Conservation (phyloP, 495 filamentous ascomycete genomes). For the Aspergillus mulundensis region DNA sequence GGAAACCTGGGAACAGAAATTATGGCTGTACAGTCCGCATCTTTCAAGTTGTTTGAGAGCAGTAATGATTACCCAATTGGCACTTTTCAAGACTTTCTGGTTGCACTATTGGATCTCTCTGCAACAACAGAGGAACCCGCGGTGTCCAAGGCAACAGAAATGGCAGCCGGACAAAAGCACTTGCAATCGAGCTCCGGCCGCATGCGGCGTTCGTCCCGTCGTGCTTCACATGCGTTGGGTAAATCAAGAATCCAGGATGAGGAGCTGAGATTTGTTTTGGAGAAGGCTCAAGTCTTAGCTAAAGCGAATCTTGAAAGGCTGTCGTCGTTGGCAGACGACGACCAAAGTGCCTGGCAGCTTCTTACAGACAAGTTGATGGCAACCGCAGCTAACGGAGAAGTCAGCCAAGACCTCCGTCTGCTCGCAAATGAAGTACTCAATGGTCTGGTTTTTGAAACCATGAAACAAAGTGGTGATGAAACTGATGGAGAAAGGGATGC, state of each 20-base stretch:
- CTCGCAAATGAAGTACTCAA: conserved; percentile 72
- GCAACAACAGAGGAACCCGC: conserved; percentile 33
- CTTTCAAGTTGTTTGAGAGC: conserved; percentile 81
- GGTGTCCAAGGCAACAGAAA: conserved; percentile 27
- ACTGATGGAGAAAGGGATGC: conserved; percentile 33
- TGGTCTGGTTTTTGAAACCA: conserved; percentile 57
- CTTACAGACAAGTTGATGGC: conserved; percentile 66
- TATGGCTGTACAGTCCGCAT: conserved; percentile 83
- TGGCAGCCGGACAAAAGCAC: conserved; percentile 13
- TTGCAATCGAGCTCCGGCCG: conserved; percentile 31
- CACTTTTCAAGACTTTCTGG: conserved; percentile 73
- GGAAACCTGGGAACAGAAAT: conserved; percentile 72
- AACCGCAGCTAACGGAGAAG: conserved; percentile 51
- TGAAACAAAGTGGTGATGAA: conserved; percentile 31
- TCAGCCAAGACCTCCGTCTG: conserved; percentile 59
- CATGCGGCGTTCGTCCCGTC: conserved; percentile 56
- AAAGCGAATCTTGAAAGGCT: conserved; percentile 76
- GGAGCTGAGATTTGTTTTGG: conserved; percentile 64
- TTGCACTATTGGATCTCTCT: conserved; percentile 65
- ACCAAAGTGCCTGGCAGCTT: conserved; percentile 68
- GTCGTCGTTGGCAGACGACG: conserved; percentile 53
- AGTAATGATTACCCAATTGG: conserved; percentile 81
- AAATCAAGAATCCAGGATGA: conserved; percentile 45
- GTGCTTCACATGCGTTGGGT: conserved; percentile 47
- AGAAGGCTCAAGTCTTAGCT: conserved; percentile 74